Conservation (phyloP, 208 protist genomes). For the Balamuthia mandrillaris region DNA sequence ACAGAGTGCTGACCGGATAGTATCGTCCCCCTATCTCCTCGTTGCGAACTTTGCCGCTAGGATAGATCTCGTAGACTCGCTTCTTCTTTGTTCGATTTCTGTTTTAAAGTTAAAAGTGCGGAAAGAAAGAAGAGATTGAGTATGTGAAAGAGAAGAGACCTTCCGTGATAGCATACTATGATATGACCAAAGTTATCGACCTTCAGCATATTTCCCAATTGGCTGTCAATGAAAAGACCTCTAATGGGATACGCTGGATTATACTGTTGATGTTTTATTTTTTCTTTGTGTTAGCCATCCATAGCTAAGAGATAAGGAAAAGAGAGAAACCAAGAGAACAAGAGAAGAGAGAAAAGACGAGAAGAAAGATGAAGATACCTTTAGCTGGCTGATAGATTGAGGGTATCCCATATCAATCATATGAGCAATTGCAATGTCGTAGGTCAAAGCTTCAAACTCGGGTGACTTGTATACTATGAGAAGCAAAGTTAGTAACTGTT, state of each 20-base stretch:
- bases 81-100: neutral
- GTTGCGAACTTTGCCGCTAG: slow-evolving; percentile 40
- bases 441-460: slow-evolving; percentile 54
- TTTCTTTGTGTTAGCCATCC: neutral
- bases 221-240: slow-evolving; percentile 58
- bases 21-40: slow-evolving; percentile 51
- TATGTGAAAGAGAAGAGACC: neutral
- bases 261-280: neutral
- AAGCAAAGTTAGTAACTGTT: neutral
- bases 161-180: slow-evolving; percentile 50
- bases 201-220: slow-evolving; percentile 55
- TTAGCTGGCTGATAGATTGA: slow-evolving; percentile 31
- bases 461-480: slow-evolving; percentile 46
- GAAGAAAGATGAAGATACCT: neutral
- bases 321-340: no score
- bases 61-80: slow-evolving; percentile 33
- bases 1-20: slow-evolving; percentile 56
- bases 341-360: neutral
- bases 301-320: neutral
- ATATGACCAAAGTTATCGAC: slow-evolving; percentile 59
- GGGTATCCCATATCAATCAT: slow-evolving; percentile 56
- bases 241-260: slow-evolving; percentile 54
- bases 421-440: slow-evolving; percentile 47
- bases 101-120: neutral
- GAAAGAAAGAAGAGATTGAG: neutral